Evolutionary conservation across 805 yeast genomes (phyloP), one percentile per base, ranked within the genome.

Genomic region (Metschnikowia anglica): DNA sequence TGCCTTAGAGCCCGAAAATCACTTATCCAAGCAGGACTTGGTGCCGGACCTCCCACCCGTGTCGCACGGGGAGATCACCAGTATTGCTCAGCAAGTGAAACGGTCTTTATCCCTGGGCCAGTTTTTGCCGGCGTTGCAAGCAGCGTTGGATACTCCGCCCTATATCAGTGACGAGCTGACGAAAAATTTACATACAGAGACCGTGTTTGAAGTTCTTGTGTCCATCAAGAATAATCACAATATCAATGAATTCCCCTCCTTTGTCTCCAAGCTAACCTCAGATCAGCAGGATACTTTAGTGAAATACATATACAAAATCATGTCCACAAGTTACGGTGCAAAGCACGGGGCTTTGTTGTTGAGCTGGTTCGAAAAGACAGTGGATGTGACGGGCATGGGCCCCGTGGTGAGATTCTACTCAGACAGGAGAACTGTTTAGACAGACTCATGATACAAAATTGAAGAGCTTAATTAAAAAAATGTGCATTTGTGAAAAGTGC

Each of bases 351-450:
- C 96, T 35, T 74, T 83, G 35, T 64, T 93, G 53, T 77, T 93
- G 54, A 79, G 84, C 24, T 93, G 99, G 99, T 88, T 84, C 60
- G 97, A 91, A 54, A 89, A 88, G 66, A 79, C 91, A 15, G 82
- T 88, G 27, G 95, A 85, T 48, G 68, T 78, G 16, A 79, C 90
- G 12, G 98, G 98, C 15, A 82, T 85, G 59, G 96, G 96, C 10
- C 86, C 96, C 32, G 83, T 93, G 53, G 86, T 86, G 38, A 80
- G 96, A 54, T 89, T 81, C 63, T 74, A 89, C 65, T 79, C 88
- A 32, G 98, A 91, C 66, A 80, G 95, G 68, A 77, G 93, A 61
- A 78, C 88, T 4, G 83, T 88, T 25, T 87, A 63, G 43, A 5
- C 11, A 15, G n/a, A 11, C 15, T 16, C 5, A 21, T 10, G 10